A percentile compares a stretch with the other conserved stretches of the same genome.
Evolutionary conservation across 305 asterid species (phyloP).

Genomic region (Coffea humblotiana): DNA sequence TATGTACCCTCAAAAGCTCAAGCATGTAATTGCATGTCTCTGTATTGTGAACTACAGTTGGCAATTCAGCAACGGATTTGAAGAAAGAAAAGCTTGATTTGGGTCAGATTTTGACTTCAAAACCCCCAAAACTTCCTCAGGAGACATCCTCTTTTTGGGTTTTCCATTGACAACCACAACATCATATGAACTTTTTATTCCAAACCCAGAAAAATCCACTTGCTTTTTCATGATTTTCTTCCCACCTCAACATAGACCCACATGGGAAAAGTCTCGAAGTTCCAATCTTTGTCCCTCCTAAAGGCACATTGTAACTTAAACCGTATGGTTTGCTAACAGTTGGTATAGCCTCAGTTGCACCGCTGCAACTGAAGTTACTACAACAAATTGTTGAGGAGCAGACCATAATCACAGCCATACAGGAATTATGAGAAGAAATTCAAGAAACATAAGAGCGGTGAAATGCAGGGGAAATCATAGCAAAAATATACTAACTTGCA

Average conservation of each 20-base stretch:
- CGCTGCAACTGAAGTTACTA: slow-evolving; percentile 38
- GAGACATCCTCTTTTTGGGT: slow-evolving; percentile 39
- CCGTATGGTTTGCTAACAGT: slow-evolving; percentile 21
- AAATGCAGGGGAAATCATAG: slow-evolving; percentile 11
- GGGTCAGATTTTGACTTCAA: slow-evolving; percentile 60
- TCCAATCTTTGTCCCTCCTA: slow-evolving; percentile 35
- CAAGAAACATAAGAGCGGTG: slow-evolving; percentile 1
- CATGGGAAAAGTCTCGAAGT: slow-evolving; percentile 33
- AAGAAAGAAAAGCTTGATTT: slow-evolving; percentile 59
- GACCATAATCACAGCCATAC: slow-evolving; percentile 56
- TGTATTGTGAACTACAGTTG: slow-evolving; percentile 69
- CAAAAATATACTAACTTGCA: not conserved
- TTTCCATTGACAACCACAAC: slow-evolving; percentile 31
- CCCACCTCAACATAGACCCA: slow-evolving; percentile 45
- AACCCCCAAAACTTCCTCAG: slow-evolving; percentile 57
- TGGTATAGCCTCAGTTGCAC: slow-evolving; percentile 30
- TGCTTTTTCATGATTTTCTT: slow-evolving; percentile 45
- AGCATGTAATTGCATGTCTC: slow-evolving; percentile 90
- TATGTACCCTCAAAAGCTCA: slow-evolving; percentile 66
- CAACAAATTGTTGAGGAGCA: slow-evolving; percentile 48
- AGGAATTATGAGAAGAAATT: slow-evolving; percentile 21
- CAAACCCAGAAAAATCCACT: slow-evolving; percentile 37
- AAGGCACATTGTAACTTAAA: slow-evolving; percentile 29
- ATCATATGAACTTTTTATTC: slow-evolving; percentile 50
- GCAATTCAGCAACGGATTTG: slow-evolving; percentile 48